Conservation (phyloP, 1,284 basidiomycete genomes). For the Apiotrichum mycotoxinovorans region DNA sequence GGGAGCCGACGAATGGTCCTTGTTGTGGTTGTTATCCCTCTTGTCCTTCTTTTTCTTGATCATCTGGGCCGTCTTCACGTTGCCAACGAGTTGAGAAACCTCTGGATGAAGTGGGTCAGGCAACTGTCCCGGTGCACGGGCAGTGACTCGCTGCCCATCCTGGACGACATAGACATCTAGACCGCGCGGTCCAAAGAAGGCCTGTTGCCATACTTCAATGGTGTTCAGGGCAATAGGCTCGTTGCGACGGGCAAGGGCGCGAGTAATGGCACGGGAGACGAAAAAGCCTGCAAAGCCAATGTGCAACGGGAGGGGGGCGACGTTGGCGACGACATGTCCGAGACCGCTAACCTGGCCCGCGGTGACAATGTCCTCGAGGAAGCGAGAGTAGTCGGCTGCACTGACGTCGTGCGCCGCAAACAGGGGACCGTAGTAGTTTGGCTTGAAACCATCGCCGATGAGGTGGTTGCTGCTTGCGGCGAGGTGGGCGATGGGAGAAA, state of each 20-base stretch:
- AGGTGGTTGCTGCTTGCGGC: not conserved
- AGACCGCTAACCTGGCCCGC: constrained; percentile 7
- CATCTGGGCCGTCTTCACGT: too few species aligned
- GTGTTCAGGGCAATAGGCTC: constrained; percentile 8
- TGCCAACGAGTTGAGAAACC: too few species aligned
- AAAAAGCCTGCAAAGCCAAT: constrained; percentile 10
- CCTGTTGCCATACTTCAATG: constrained; percentile 7
- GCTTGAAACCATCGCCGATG: constrained; percentile 9
- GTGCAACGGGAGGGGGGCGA: constrained; percentile 9
- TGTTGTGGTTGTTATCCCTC: too few species aligned
- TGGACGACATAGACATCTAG: constrained; percentile 8
- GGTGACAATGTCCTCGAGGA: constrained; percentile 10
- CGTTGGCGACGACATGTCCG: constrained; percentile 2
- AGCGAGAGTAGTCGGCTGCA: constrained; percentile 9
- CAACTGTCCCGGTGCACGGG: too few species aligned
- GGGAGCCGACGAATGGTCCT: too few species aligned
- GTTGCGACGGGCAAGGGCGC: constrained; percentile 4
- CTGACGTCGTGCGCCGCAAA: constrained; percentile 6
- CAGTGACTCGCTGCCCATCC: constrained; percentile 3
- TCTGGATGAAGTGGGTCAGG: too few species aligned
- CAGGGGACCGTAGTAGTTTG: not conserved
- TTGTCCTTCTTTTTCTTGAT: too few species aligned
- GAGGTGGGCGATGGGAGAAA: not conserved
- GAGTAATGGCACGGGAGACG: constrained; percentile 7
- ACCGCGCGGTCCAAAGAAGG: constrained; percentile 10